These are phyloP conservation scores for Lasiosphaeriaceae sp. DNA, from an alignment of 495 filamentous ascomycete genomes.

Conservation along the genomic window DNA sequence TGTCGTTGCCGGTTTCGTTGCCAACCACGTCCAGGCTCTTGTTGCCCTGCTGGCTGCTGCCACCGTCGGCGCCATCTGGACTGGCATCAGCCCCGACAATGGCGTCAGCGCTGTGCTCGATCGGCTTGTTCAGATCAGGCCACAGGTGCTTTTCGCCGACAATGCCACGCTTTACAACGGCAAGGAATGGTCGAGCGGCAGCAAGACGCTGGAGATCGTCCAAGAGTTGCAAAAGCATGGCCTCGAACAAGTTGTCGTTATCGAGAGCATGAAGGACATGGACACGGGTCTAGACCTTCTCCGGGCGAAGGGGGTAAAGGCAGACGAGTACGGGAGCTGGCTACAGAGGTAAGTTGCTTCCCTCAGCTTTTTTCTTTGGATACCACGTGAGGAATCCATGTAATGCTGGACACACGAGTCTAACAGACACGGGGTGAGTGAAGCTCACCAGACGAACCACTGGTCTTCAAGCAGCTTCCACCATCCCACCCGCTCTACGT, in stretches of 20 bases:
- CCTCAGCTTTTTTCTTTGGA: no score
- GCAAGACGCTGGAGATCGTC: conserved; percentile 71
- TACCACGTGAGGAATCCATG: no score
- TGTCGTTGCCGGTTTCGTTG: conserved; percentile 76
- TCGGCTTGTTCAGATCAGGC: conserved; percentile 75
- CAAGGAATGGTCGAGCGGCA: conserved; percentile 66
- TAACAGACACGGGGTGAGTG: conserved; percentile 9
- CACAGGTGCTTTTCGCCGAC: conserved; percentile 77
- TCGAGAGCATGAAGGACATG: conserved; percentile 55
- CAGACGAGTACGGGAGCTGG: conserved; percentile 37
- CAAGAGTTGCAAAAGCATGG: conserved; percentile 52
- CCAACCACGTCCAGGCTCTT: conserved; percentile 79
- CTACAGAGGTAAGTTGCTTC: conserved; percentile 26
- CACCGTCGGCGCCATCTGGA: conserved; percentile 84
- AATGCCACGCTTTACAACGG: conserved; percentile 87
- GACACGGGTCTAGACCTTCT: conserved; percentile 50
- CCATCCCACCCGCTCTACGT: conserved; percentile 88
- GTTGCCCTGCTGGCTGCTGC: conserved; percentile 82
- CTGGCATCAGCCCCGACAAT: conserved; percentile 79
- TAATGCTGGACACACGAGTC: not conserved
- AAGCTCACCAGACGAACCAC: conserved; percentile 37
- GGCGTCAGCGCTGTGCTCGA: conserved; percentile 73
- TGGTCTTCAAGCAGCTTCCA: conserved; percentile 68
- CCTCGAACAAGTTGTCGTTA: conserved; percentile 65
- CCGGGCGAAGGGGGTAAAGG: conserved; percentile 43